These are phyloP conservation scores for Geoglossum glabrum DNA, from an alignment of 495 filamentous ascomycete species.

Conservation along the genomic window DNA sequence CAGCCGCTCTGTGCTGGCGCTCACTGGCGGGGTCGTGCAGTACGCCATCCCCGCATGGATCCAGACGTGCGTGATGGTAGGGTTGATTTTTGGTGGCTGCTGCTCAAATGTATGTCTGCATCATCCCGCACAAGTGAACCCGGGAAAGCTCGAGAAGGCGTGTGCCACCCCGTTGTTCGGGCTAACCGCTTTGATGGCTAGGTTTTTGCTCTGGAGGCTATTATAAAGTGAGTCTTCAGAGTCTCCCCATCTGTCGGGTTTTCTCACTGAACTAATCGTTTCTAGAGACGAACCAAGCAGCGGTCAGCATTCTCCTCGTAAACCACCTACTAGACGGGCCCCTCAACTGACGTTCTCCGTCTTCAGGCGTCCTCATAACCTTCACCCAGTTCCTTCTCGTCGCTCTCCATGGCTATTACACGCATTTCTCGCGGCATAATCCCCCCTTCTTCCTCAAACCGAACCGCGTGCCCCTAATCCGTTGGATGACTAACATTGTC, in stretches of 20 bases:
- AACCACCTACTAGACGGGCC: conserved; percentile 15
- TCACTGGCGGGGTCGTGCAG: conserved; percentile 22
- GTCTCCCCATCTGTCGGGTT: conserved; percentile 3
- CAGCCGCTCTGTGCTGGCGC: conserved; percentile 10
- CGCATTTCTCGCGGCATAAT: conserved; percentile 52
- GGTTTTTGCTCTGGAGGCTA: conserved; percentile 88
- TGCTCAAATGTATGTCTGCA: conserved; percentile 68
- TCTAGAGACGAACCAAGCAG: conserved; percentile 30
- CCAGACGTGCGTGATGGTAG: conserved; percentile 49
- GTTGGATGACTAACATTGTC: conserved; percentile 74
- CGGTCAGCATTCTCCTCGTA: conserved; percentile 23
- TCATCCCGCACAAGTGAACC: not conserved
- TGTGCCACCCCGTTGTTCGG: not conserved
- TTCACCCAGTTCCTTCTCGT: conserved; percentile 86
- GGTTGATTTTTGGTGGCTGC: conserved; percentile 87
- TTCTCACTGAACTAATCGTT: conserved; percentile 5
- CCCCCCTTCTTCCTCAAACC: conserved; percentile 48
- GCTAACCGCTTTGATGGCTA: conserved; percentile 14
- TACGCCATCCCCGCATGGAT: conserved; percentile 45
- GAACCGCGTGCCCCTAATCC: conserved; percentile 62
- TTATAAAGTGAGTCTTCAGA: conserved; percentile 53
- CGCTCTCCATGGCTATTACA: conserved; percentile 41
- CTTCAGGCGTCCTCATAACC: conserved; percentile 65
- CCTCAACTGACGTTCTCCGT: not conserved
- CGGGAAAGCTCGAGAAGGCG: not conserved